These are phyloP conservation scores for Yamadazyma insecticola DNA, from an alignment of 805 yeast species.

Conservation along the genomic window DNA sequence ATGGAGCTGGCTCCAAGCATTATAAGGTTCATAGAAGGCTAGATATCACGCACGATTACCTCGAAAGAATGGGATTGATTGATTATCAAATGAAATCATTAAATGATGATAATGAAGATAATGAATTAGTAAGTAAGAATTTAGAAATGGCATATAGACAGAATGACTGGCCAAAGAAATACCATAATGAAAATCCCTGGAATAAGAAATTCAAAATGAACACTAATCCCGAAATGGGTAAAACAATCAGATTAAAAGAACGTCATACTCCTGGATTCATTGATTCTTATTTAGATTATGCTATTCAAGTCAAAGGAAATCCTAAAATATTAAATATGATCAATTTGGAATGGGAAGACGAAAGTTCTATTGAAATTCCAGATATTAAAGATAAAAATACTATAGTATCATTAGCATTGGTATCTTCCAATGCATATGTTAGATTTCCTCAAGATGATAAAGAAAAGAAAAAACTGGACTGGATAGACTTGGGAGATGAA, in stretches of 20 bases:
- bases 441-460: slow-evolving; percentile 55
- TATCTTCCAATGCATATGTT: slow-evolving; percentile 91
- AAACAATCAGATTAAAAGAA: slow-evolving; percentile 24
- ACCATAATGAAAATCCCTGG: slow-evolving; percentile 36
- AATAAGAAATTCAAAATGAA: slow-evolving; percentile 27
- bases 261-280: slow-evolving; percentile 54
- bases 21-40: slow-evolving; percentile 43
- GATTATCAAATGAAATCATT: not conserved
- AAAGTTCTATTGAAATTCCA: slow-evolving; percentile 55
- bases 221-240: slow-evolving; percentile 13
- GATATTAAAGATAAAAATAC: slow-evolving; percentile 73
- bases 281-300: slow-evolving; percentile 61
- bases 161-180: slow-evolving; percentile 33
- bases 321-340: slow-evolving; percentile 33
- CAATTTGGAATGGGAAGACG: slow-evolving; percentile 60
- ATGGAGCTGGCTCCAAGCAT: slow-evolving; percentile 44
- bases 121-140: slow-evolving; percentile 5
- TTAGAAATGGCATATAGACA: slow-evolving; percentile 17
- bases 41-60: slow-evolving; percentile 43
- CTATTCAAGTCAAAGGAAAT: slow-evolving; percentile 39
- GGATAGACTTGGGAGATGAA: slow-evolving; percentile 67
- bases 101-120: not conserved
- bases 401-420: slow-evolving; percentile 67
- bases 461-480: slow-evolving; percentile 57
- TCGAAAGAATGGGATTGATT: slow-evolving; percentile 11